Evolutionary conservation across 371 early-diverging fungal species (phyloP), one percentile per base, ranked within the genome.

Genomic region (Mucor plumbeus): DNA sequence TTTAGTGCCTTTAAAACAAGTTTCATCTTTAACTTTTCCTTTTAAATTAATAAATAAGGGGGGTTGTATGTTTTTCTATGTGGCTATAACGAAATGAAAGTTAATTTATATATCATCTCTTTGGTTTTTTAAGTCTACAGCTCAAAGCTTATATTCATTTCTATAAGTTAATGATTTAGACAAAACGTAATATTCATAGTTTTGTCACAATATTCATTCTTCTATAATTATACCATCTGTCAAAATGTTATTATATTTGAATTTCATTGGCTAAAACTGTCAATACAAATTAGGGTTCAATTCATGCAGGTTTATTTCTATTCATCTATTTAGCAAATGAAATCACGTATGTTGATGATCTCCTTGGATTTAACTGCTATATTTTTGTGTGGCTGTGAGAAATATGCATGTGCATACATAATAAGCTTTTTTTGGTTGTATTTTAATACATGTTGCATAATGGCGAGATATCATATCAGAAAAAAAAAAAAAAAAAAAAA

Each of bases 281-380:
- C 44, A 44, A 44, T 44, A 44, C 44, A 26, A 44, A 44, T n/a
- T n/a, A 44, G 44, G 44, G 44, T 44, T n/a, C n/a, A 14, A 44
- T 44, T 4, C n/a, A 44, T 44, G 44, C 44, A 44, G n/a, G 44
- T n/a, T n/a, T 7, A 5, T 1, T 9, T 17, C 17, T 44, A 44
- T 44, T 44, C n/a, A 44, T 15, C 44, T 44, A n/a, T 44, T 44
- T 17, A n/a, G 44, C 44, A 44, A 44, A 44, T 44, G 44, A 44
- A 44, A 44, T 17, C 17, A n/a, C 5, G 17, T 15, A 3, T 17
- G 8, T 17, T 15, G 7, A 44, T 44, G 44, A 44, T 44, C 44
- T 44, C 44, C 44, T 44, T 44, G 44, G n/a, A 44, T 26, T 1
- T 26, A 26, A 26, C 26, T 26, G 26, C 1, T 26, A 26, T 26